Conservation (phyloP, 2,329 filamentous ascomycete species). For the Epichloe typhina region DNA sequence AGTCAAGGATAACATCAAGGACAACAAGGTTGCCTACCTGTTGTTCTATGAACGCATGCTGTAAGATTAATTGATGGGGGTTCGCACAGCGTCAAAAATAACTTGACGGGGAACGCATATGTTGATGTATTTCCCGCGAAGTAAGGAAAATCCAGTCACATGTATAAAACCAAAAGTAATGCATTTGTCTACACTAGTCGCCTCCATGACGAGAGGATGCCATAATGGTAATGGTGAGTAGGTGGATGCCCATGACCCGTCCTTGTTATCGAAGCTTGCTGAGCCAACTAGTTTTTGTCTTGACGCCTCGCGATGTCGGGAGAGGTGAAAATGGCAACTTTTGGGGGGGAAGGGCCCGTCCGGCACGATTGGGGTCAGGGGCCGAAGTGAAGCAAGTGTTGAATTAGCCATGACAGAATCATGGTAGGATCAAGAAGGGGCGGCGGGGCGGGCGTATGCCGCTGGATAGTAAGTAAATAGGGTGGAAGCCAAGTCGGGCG, state of each 20-base stretch:
- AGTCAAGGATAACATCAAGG: constrained; percentile 55
- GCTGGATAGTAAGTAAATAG: too few species aligned
- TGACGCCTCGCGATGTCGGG: too few species aligned
- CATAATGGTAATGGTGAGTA: neutral
- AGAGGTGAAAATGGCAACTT: too few species aligned
- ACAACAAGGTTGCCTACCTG: constrained; percentile 95
- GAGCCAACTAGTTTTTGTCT: too few species aligned
- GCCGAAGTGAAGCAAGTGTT: neutral
- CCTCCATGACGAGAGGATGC: too few species aligned
- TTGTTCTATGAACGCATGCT: constrained; percentile 86
- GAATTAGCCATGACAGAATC: neutral
- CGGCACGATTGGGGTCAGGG: neutral
- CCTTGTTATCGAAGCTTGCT: too few species aligned
- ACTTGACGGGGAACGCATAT: neutral
- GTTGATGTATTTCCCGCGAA: neutral
- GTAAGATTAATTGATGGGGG: constrained; percentile 13
- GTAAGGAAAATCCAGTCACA: neutral
- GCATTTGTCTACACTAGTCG: neutral
- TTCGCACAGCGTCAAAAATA: too few species aligned
- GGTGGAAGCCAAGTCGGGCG: too few species aligned
- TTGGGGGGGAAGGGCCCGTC: neutral
- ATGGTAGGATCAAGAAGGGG: neutral
- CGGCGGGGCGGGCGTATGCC: too few species aligned
- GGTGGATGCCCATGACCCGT: neutral
- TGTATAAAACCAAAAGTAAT: neutral